Evolutionary conservation across 495 filamentous ascomycete genomes (phyloP), one percentile per base, ranked within the genome.

Genomic region (Annulohypoxylon maeteangense): DNA sequence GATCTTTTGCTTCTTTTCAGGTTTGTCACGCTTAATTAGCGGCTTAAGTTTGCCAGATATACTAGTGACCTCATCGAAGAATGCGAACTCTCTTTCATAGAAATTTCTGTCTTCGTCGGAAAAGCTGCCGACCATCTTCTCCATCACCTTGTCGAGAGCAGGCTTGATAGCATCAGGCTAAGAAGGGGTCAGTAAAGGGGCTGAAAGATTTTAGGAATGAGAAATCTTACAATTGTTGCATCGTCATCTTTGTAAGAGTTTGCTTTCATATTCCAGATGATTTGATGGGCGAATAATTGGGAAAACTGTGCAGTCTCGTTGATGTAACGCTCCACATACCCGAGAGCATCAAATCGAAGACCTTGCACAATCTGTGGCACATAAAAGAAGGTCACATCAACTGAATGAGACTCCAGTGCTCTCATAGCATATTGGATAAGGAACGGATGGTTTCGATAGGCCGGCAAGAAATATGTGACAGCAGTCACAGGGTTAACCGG

Each of bases 261-360:
- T 20, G 96, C 96, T 76, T 97, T 98, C 91, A 99, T 99, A 77
- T 98, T 99, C 96, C 96, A 99, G 68, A 99, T 98, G 66, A 99
- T 98, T 67, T 99, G 96, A 79, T 99, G 96, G 6, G 96, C 94
- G 78, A 99, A 99, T 1, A 98, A 82, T 76, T 98, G 96, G 23
- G 95, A 98, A 74, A 95, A 92, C 71, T 95, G 94, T 1, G 93
- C 94, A 3, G 96, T 97, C 82, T 99, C 95, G 22, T 97, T 85
- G 31, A 98, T 98, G 71, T 98, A 98, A 66, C 95, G 87, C 76
- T 98, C 94, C 1, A 97, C 94, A 77, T 98, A 98, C 42, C 96
- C 95, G 48, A 99, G 81, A 23, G 88, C 89, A 83, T 99, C 96
- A 72, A 97, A 97, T 40, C 96, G 90, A n/a, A 99, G 86, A 29